Percentiles rank a stretch among this genome's conserved stretches.
phyloP scores from a whole-genome alignment of 306 rosid genomes.

The Begonia masoniana region DNA sequence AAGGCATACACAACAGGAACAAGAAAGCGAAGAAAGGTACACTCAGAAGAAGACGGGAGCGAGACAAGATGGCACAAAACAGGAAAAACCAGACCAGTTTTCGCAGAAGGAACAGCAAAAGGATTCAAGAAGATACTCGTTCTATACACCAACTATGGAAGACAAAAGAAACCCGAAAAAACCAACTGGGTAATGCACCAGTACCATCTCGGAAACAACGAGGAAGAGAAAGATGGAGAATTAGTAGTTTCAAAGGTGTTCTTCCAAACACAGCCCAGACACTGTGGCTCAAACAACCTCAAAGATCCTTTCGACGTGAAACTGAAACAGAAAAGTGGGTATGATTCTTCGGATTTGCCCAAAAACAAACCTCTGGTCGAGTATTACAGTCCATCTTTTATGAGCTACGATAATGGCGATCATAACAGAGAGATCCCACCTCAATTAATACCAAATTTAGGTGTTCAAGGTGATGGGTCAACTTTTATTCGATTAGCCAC shows the following conservation, averaged over 20 bases:
- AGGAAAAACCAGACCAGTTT: slow-evolving; percentile 69
- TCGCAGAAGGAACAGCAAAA: slow-evolving; percentile 25
- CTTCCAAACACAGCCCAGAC: slow-evolving; percentile 84
- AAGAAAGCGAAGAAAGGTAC: slow-evolving; percentile 83
- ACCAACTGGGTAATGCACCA: slow-evolving; percentile 98
- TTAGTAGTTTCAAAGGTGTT: slow-evolving; percentile 77
- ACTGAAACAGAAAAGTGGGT: background rate
- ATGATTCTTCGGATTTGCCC: background rate
- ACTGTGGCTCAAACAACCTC: slow-evolving; percentile 28
- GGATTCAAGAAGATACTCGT: slow-evolving; percentile 90
- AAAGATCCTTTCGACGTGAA: slow-evolving; percentile 17
- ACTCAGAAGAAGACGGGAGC: slow-evolving; percentile 62
- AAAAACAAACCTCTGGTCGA: background rate
- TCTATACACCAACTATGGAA: slow-evolving; percentile 76
- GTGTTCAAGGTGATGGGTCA: slow-evolving; percentile 51
- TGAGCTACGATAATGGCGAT: slow-evolving; percentile 28
- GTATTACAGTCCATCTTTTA: slow-evolving; percentile 8
- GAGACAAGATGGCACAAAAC: slow-evolving; percentile 99
- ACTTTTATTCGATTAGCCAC: slow-evolving; percentile 35
- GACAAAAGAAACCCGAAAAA: slow-evolving; percentile 66
- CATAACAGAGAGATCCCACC: slow-evolving; percentile 38
- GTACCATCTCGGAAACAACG: slow-evolving; percentile 67
- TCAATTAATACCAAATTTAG: slow-evolving; percentile 47
- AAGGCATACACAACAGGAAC: slow-evolving; percentile 93
- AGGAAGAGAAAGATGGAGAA: slow-evolving; percentile 88